A percentile compares a stretch with the other conserved stretches of the same genome.
Conservation (phyloP, 1,139 yeast genomes). For the Protomyces inouyei region DNA sequence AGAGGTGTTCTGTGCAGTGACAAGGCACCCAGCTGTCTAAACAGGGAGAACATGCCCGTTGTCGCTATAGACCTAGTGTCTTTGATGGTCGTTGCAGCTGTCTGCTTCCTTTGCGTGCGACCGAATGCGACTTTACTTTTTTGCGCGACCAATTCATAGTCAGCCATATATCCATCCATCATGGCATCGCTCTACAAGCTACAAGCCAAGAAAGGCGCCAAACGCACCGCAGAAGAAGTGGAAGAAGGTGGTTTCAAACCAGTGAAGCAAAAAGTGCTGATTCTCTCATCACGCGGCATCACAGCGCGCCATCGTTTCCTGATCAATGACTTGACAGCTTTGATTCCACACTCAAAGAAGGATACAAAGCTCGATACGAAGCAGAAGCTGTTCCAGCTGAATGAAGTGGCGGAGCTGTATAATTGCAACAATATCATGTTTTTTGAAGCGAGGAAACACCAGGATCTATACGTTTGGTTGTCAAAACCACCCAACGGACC, state of each 20-base stretch:
- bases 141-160: not conserved
- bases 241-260: slow-evolving; percentile 40
- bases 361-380: slow-evolving; percentile 95
- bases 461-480: slow-evolving; percentile 90
- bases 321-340: slow-evolving; percentile 68
- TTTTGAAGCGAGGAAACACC: slow-evolving; percentile 95
- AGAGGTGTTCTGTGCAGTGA: not conserved
- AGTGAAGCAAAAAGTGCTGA: slow-evolving; percentile 74
- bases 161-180: too few species aligned
- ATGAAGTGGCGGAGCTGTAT: slow-evolving; percentile 93
- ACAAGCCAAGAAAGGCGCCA: slow-evolving; percentile 15
- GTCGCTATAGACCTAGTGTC: not conserved
- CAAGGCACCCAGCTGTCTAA: not conserved
- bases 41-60: not conserved
- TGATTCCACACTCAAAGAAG: slow-evolving; percentile 92
- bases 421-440: slow-evolving; percentile 93
- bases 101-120: not conserved
- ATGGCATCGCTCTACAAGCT: slow-evolving; percentile 26
- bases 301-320: slow-evolving; percentile 82
- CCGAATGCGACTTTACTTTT: not conserved
- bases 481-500: slow-evolving; percentile 98
- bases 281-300: slow-evolving; percentile 91
- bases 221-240: slow-evolving; percentile 25
- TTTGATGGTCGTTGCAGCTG: not conserved
- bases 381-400: slow-evolving; percentile 78